phyloP scores from a whole-genome alignment of 2,329 filamentous ascomycete genomes.

The Ophiocordyceps unilateralis region DNA sequence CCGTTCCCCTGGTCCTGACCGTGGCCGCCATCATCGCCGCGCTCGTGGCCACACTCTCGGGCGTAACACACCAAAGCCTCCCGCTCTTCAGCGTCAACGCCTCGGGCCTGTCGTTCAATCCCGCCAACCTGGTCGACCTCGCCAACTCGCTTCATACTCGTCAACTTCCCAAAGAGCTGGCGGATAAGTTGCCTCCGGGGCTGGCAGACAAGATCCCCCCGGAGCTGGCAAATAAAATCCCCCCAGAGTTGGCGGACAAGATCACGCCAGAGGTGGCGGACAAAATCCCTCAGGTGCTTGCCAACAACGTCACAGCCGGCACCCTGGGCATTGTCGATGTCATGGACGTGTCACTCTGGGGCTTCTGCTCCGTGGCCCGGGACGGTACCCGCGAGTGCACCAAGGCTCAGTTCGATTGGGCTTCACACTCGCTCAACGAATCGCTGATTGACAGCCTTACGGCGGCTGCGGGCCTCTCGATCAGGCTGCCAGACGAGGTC shows the following conservation, averaged over 20 bases:
- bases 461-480: slow-evolving; percentile 29
- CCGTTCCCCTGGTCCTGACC: slow-evolving; percentile 69
- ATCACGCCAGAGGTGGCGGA: background rate
- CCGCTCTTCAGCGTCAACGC: slow-evolving; percentile 46
- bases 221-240: slow-evolving; percentile 15
- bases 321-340: slow-evolving; percentile 50
- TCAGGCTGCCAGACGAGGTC: slow-evolving; percentile 51
- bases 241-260: background rate
- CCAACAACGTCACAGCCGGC: slow-evolving; percentile 34
- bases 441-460: slow-evolving; percentile 33
- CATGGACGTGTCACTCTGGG: slow-evolving; percentile 75
- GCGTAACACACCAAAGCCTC: slow-evolving; percentile 36
- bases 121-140: slow-evolving; percentile 17
- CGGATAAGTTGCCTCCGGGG: background rate
- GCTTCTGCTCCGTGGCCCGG: slow-evolving; percentile 55
- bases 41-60: slow-evolving; percentile 37
- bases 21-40: slow-evolving; percentile 58
- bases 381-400: slow-evolving; percentile 47
- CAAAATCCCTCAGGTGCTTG: background rate
- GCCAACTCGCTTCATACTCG: slow-evolving; percentile 8
- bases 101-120: slow-evolving; percentile 31
- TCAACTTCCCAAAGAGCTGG: background rate
- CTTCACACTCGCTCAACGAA: slow-evolving; percentile 53
- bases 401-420: slow-evolving; percentile 58
- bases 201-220: background rate